Conservation (phyloP, 2,329 filamentous ascomycete genomes). For the Rosellinia necatrix region DNA sequence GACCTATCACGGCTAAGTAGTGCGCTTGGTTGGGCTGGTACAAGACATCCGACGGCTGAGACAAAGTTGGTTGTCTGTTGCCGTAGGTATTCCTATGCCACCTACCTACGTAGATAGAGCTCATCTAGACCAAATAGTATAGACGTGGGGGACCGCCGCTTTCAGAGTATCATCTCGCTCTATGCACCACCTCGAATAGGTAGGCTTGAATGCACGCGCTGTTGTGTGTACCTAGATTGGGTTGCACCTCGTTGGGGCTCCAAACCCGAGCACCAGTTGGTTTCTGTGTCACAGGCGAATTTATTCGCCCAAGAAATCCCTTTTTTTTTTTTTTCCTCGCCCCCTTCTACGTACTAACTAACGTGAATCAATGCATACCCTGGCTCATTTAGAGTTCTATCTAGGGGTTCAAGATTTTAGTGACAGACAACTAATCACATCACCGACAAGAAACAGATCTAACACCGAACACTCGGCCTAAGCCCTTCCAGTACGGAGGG, state of each 20-base stretch:
- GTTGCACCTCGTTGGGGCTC: slow-evolving; percentile 11
- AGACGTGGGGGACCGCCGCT: slow-evolving; percentile 6
- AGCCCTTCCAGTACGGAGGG: no score
- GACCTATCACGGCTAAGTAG: slow-evolving; percentile 8
- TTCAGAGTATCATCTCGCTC: background rate
- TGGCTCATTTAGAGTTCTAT: no score
- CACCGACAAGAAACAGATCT: no score
- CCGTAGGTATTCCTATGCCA: no score
- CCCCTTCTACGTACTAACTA: no score
- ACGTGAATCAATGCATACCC: no score
- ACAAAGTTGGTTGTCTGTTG: no score
- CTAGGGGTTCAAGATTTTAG: no score
- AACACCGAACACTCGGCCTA: no score
- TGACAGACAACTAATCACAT: no score
- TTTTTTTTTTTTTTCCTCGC: no score
- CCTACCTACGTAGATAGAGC: no score
- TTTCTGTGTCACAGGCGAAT: slow-evolving; percentile 1
- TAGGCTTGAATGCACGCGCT: slow-evolving; percentile 12
- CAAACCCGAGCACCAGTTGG: slow-evolving; percentile 1
- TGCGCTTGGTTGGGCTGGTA: background rate
- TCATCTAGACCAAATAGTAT: background rate
- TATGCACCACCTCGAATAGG: slow-evolving; percentile 10
- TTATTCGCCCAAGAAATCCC: background rate
- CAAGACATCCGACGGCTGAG: background rate
- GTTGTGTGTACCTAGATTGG: slow-evolving; percentile 14